Evolutionary conservation across 441 rosid species (phyloP).

Genomic region (Metrosideros polymorpha): DNA sequence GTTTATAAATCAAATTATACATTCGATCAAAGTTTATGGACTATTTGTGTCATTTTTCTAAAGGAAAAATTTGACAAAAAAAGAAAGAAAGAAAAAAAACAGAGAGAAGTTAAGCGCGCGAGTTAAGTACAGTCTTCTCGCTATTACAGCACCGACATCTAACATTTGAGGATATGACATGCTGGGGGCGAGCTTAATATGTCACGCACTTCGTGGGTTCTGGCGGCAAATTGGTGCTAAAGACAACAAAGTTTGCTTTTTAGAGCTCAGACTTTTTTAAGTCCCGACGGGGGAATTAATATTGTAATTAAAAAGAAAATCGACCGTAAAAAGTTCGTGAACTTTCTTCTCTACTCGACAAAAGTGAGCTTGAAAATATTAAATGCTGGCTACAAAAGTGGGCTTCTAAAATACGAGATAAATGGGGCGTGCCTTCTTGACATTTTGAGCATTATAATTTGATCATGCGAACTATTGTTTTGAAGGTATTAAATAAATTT

Average conservation of each 20-base stretch:
- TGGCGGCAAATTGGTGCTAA: not conserved
- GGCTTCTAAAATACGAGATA: not conserved
- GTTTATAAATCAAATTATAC: too few relatives aligned
- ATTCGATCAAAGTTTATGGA: too few relatives aligned
- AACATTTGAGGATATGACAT: not conserved
- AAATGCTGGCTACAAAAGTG: not conserved
- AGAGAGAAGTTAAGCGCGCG: not conserved
- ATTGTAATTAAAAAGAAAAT: not conserved
- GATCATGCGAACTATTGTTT: not conserved
- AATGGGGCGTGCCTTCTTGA: not conserved
- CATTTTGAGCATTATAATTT: not conserved
- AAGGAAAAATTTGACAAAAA: too few relatives aligned
- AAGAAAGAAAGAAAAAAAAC: too few relatives aligned
- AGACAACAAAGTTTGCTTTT: not conserved
- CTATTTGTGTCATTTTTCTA: too few relatives aligned
- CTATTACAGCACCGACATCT: not conserved
- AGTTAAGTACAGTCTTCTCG: not conserved
- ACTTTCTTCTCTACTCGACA: not conserved
- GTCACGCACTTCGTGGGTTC: not conserved
- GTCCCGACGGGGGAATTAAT: not conserved
- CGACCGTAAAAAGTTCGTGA: not conserved
- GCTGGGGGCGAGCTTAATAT: not conserved
- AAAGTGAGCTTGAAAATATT: not conserved
- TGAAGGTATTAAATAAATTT: too few relatives aligned
- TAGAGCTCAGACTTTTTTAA: not conserved